A percentile compares a stretch with the other conserved stretches of the same genome.
These are phyloP conservation scores for Bidens hawaiensis DNA, from an alignment of 140 eudicot species.

Conservation along the genomic window DNA sequence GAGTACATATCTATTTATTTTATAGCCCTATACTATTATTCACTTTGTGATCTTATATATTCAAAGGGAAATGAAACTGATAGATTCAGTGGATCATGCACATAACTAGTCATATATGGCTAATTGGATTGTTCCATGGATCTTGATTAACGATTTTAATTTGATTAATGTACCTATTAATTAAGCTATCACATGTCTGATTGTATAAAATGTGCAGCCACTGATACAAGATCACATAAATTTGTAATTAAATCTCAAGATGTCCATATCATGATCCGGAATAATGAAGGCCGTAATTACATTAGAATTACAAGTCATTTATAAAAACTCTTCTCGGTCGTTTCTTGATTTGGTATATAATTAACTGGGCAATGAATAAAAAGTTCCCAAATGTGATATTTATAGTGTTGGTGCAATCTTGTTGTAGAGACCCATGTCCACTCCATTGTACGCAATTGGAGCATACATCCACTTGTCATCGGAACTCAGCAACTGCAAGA, in stretches of 20 bases:
- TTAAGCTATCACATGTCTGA: constrained; percentile 20
- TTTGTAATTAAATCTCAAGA: constrained; percentile 24
- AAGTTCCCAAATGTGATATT: constrained; percentile 19
- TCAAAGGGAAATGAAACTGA: constrained; percentile 6
- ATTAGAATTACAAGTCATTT: constrained; percentile 19
- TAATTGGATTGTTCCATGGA: constrained; percentile 4
- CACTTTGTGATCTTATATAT: not conserved
- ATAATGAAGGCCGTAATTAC: constrained; percentile 22
- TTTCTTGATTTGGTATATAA: constrained; percentile 17
- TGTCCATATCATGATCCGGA: constrained; percentile 27
- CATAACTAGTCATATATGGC: constrained; percentile 5
- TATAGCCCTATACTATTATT: not conserved
- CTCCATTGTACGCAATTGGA: constrained; percentile 85
- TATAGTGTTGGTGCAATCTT: constrained; percentile 35
- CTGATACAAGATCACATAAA: too few relatives aligned
- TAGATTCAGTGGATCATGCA: constrained; percentile 15
- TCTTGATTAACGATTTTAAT: constrained; percentile 12
- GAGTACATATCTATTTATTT: not conserved
- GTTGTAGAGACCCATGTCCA: constrained; percentile 77
- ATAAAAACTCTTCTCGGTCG: not conserved
- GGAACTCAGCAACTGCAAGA: constrained; percentile 74
- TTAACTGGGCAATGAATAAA: constrained; percentile 21
- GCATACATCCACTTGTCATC: constrained; percentile 96
- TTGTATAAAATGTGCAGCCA: constrained; percentile 17
- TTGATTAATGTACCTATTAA: constrained; percentile 1